Percentiles rank a stretch among this genome's conserved stretches.
phyloP scores from a whole-genome alignment of 2,329 filamentous ascomycete species.

The Trichophyton equinum region DNA sequence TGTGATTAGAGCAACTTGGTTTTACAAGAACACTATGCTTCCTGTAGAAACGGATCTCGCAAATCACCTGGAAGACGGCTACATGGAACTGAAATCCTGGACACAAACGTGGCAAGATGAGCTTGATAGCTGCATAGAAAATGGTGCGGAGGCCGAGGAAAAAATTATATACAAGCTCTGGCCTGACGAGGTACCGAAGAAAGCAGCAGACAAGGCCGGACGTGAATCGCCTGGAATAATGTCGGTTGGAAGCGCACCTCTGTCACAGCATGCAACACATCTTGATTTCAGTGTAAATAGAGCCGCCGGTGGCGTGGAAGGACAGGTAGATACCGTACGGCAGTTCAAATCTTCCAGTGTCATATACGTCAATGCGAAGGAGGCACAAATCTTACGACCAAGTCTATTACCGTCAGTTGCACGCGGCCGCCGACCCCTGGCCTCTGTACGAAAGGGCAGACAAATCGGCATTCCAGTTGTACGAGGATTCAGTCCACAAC shows the following conservation, averaged over 20 bases:
- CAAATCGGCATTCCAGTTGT: conserved; percentile 79
- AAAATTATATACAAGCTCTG: conserved; percentile 78
- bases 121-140: conserved; percentile 75
- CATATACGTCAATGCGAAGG: conserved; percentile 64
- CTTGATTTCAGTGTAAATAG: conserved; percentile 26
- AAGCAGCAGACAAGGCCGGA: not conserved
- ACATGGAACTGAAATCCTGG: conserved; percentile 74
- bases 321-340: conserved; percentile 36
- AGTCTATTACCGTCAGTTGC: conserved; percentile 74
- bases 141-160: conserved; percentile 79
- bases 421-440: conserved; percentile 66
- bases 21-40: conserved; percentile 89
- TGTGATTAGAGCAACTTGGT: conserved; percentile 85
- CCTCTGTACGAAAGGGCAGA: conserved; percentile 70
- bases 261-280: not conserved
- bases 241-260: not conserved
- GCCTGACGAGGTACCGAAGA: conserved; percentile 43
- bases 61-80: conserved; percentile 87
- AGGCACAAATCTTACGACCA: conserved; percentile 77
- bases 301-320: conserved; percentile 30
- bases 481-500: conserved; percentile 67
- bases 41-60: conserved; percentile 75
- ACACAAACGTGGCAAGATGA: conserved; percentile 89
- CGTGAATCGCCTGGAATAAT: conserved; percentile 3
- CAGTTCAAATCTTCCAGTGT: conserved; percentile 67